These are phyloP conservation scores for Nannizzia gypsea DNA, from an alignment of 2,329 filamentous ascomycete species.

Conservation along the genomic window DNA sequence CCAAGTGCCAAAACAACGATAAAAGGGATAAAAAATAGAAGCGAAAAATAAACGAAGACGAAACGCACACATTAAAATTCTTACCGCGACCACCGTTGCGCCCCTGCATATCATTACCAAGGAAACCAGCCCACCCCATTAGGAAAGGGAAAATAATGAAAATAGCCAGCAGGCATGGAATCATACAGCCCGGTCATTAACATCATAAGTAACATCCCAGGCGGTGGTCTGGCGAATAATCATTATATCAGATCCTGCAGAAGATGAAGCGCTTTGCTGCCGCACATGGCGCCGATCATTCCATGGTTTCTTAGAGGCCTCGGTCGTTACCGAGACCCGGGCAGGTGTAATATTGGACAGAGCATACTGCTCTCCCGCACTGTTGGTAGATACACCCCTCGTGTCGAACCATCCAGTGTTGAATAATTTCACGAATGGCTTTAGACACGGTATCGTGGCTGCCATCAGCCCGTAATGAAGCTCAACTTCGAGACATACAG, in stretches of 20 bases:
- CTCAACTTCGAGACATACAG: conserved; percentile 11
- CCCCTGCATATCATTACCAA: neutral
- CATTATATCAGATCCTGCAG: conserved; percentile 11
- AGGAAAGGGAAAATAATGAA: neutral
- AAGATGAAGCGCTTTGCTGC: conserved; percentile 7
- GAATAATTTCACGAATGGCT: conserved; percentile 15
- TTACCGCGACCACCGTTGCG: neutral
- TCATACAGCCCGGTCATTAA: neutral
- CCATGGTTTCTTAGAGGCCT: neutral
- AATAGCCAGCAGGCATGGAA: neutral
- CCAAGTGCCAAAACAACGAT: no score
- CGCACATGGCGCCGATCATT: neutral
- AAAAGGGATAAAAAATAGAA: neutral
- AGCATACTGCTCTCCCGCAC: conserved; percentile 8
- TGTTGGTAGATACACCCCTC: conserved; percentile 4
- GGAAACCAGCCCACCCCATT: neutral
- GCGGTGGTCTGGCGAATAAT: conserved; percentile 13
- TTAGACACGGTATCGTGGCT: conserved; percentile 14
- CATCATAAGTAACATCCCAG: conserved; percentile 12
- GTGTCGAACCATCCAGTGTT: conserved; percentile 13
- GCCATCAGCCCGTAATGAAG: conserved; percentile 15
- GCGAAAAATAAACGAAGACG: neutral
- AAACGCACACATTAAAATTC: neutral
- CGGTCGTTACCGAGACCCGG: neutral
- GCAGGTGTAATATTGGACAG: conserved; percentile 9